phyloP scores from a whole-genome alignment of 1,284 basidiomycete species.

The Microstroma glucosiphilum region DNA sequence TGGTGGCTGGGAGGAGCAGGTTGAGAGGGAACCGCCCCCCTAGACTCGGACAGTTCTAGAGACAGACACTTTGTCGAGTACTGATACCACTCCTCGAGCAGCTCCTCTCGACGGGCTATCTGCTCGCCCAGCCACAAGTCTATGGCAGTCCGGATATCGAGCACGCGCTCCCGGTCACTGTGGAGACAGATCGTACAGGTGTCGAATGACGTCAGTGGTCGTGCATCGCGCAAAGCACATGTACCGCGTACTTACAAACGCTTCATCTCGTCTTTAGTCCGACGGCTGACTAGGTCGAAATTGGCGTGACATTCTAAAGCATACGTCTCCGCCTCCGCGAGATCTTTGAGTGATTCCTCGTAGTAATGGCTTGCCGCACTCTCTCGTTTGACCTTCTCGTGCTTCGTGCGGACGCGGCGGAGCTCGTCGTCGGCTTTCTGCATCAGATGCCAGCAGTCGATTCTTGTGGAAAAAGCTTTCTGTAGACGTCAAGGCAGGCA shows the following conservation, averaged over 20 bases:
- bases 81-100: conserved; percentile 37
- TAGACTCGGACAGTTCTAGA: not conserved
- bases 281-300: conserved; percentile 76
- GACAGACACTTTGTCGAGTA: not conserved
- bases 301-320: conserved; percentile 59
- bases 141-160: conserved; percentile 74
- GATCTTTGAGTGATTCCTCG: conserved; percentile 17
- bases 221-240: too few relatives aligned
- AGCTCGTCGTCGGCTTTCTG: conserved; percentile 72
- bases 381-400: conserved; percentile 73
- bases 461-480: conserved; percentile 77
- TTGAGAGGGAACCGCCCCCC: too few relatives aligned
- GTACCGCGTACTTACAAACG: conserved; percentile 57
- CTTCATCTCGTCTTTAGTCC: conserved; percentile 85
- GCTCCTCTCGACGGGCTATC: conserved; percentile 73
- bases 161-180: conserved; percentile 75
- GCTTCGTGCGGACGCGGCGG: conserved; percentile 63
- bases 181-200: too few relatives aligned
- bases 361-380: conserved; percentile 58
- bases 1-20: too few relatives aligned
- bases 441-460: conserved; percentile 74
- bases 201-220: too few relatives aligned
- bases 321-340: conserved; percentile 32
- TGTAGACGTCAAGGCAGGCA: conserved; percentile 38
- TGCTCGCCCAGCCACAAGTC: conserved; percentile 74